Percentiles rank a stretch among this genome's conserved stretches.
Conservation (phyloP, 208 protist species). For the Crithidia thermophila region DNA sequence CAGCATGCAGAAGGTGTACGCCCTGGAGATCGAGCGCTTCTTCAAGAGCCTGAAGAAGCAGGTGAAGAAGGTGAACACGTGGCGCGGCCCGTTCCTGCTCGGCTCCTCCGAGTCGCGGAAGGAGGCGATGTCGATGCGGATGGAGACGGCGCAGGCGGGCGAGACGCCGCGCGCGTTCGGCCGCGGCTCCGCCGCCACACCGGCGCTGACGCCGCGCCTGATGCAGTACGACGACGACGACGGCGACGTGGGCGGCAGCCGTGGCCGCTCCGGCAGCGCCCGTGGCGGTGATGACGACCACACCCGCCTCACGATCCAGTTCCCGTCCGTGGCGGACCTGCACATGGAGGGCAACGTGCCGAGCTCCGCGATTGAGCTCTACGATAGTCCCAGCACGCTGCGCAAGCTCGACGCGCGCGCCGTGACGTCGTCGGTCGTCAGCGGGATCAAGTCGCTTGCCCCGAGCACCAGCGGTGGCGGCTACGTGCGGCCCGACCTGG, state of each 20-base stretch:
- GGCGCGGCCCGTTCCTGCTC: conserved; percentile 54
- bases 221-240: conserved; percentile 43
- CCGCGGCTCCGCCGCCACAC: conserved; percentile 26
- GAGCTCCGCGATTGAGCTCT: conserved; percentile 41
- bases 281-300: conserved; percentile 22
- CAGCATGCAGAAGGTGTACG: conserved; percentile 85
- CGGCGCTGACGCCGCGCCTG: conserved; percentile 54
- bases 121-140: conserved; percentile 42
- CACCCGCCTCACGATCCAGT: conserved; percentile 50
- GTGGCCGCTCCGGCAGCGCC: conserved; percentile 10
- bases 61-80: conserved; percentile 58
- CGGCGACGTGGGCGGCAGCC: conserved; percentile 19
- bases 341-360: conserved; percentile 26
- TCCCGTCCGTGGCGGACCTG: conserved; percentile 44
- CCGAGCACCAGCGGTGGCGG: conserved; percentile 36
- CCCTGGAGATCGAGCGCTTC: conserved; percentile 70
- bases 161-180: conserved; percentile 45
- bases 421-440: conserved; percentile 36
- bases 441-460: conserved; percentile 36
- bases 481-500: conserved; percentile 73
- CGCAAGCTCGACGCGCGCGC: conserved; percentile 42
- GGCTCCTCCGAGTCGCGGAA: conserved; percentile 49
- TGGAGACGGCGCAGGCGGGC: conserved; percentile 56
- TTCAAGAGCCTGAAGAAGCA: conserved; percentile 70
- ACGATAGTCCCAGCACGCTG: conserved; percentile 47